Base-by-base conservation (phyloP, 768 basidiomycete species). In the Russula griseocarnosa region DNA sequence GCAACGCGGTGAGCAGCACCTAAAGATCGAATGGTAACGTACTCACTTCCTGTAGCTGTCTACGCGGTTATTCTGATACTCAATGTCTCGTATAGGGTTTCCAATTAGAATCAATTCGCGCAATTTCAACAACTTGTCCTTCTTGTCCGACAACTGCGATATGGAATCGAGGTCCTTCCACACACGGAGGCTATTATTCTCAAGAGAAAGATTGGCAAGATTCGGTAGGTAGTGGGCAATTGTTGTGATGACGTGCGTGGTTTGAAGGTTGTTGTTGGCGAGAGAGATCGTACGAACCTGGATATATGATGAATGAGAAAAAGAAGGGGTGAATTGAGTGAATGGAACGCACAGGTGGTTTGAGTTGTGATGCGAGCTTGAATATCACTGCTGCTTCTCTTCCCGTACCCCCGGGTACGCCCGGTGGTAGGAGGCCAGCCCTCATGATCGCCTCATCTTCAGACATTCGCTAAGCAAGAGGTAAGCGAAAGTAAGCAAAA, bases 331-430 rank as follows among this genome's bases (percentile, higher is more conserved):
- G 13, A 3, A 63, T 53, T 38, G 47, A 46, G 49, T 54, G 36
- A 67, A 60, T 47, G 34, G 26, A 8, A 70, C 79, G 60, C 69
- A 91, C 92, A 61, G 84, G 81, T 42, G 94, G 93, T 67, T 83
- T 85, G 58, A 94, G 82, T 68, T 87, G 82, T 22, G 83, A 80
- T 1, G 94, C 92, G 13, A 95, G 79, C 74, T 94, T 94, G 79
- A 94, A 94, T 51, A 98, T 86, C 11, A 95, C 93, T 6, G 87
- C 83, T 0, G 88, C 86, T 69, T 91, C 88, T 64, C 79, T 83
- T 24, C 75, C 71, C 28, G 82, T 79, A 36, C 88, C 84, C 11
- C 86, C 84, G 34, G 81, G 79, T 28, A 77, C 77, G 8, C 92
- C 92, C 3, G 92, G 93, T 1, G 88, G 83, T 32, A 79, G 70